phyloP scores from a whole-genome alignment of 2,329 filamentous ascomycete genomes.

The Aspergillus latus region DNA sequence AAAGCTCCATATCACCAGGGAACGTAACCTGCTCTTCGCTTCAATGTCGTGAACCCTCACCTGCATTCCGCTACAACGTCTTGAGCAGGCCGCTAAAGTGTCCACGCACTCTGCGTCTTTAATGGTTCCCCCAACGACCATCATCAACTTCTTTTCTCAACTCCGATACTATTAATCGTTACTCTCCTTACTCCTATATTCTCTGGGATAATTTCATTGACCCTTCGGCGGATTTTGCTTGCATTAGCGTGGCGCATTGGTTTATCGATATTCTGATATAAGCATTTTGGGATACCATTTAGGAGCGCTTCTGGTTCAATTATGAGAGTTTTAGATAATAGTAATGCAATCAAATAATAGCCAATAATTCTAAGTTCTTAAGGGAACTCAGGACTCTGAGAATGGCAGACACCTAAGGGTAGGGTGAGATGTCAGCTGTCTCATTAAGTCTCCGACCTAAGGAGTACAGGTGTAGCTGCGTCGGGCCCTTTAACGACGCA shows the following conservation, averaged over 20 bases:
- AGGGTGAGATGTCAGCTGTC: background rate
- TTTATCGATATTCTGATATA: background rate
- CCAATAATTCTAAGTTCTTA: background rate
- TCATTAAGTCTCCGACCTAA: background rate
- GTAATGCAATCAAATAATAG: background rate
- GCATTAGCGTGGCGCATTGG: constrained; percentile 15
- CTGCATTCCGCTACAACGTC: background rate
- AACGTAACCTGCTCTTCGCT: background rate
- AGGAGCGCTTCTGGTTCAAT: background rate
- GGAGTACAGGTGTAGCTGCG: background rate
- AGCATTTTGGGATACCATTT: background rate
- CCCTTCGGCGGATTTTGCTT: constrained; percentile 1
- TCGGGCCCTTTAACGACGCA: background rate
- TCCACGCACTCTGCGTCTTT: too few species aligned
- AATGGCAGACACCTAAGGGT: background rate
- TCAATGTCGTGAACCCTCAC: background rate
- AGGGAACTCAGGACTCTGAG: too few species aligned
- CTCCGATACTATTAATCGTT: background rate
- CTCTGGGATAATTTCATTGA: background rate
- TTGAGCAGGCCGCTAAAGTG: too few species aligned
- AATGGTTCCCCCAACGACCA: too few species aligned
- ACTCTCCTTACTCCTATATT: background rate
- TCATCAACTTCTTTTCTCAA: background rate
- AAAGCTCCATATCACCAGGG: background rate
- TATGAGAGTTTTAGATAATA: background rate